phyloP scores from a whole-genome alignment of 805 yeast genomes.

The Saccharomyces mikatae region DNA sequence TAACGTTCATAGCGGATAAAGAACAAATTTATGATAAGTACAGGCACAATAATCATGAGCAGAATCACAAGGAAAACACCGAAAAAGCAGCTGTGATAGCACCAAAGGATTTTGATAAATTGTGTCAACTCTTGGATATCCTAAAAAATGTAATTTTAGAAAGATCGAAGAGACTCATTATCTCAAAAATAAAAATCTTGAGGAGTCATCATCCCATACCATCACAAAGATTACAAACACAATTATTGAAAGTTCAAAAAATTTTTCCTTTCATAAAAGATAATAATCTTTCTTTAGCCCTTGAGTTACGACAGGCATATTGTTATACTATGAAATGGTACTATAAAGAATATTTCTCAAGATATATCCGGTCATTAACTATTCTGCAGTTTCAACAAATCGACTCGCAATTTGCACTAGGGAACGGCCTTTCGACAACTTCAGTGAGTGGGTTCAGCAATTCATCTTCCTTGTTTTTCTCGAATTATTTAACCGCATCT shows the following conservation, averaged over 20 bases:
- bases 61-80: background rate
- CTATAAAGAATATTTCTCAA: conserved; percentile 67
- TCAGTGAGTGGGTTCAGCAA: conserved; percentile 12
- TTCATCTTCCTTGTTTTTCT: conserved; percentile 22
- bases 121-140: conserved; percentile 33
- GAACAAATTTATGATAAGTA: conserved; percentile 44
- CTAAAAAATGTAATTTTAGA: conserved; percentile 61
- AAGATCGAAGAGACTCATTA: conserved; percentile 62
- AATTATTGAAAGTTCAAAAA: conserved; percentile 55
- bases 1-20: conserved; percentile 52
- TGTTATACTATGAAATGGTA: conserved; percentile 90
- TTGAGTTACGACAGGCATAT: conserved; percentile 72
- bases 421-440: conserved; percentile 32
- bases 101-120: conserved; percentile 24
- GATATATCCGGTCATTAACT: conserved; percentile 66
- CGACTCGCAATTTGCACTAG: conserved; percentile 51
- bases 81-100: background rate
- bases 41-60: conserved; percentile 9
- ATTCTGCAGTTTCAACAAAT: conserved; percentile 48
- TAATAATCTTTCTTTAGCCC: conserved; percentile 55
- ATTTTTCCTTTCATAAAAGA: conserved; percentile 47
- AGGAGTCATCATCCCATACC: conserved; percentile 53
- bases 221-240: conserved; percentile 67
- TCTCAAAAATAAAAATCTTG: conserved; percentile 56
- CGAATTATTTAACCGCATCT: conserved; percentile 20